These are phyloP conservation scores for Ceratocystis smalleyi DNA, from an alignment of 2,329 filamentous ascomycete species.

Conservation along the genomic window DNA sequence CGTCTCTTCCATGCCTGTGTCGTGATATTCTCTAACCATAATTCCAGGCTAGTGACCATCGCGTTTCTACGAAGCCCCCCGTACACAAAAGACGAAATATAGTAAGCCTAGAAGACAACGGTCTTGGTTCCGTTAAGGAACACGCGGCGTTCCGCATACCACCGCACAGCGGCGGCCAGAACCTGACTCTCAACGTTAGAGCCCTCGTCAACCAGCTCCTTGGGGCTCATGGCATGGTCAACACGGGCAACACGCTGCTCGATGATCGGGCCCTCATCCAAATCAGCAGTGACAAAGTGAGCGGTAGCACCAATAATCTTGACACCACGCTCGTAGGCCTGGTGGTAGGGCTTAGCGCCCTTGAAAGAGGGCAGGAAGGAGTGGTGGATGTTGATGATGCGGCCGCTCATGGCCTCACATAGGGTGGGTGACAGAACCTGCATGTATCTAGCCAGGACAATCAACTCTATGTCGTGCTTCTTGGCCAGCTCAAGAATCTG, in stretches of 20 bases:
- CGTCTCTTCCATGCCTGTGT: neutral
- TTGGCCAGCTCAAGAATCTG: constrained; percentile 55
- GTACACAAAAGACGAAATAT: neutral
- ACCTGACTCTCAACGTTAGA: constrained; percentile 76
- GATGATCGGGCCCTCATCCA: constrained; percentile 78
- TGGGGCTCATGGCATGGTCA: constrained; percentile 60
- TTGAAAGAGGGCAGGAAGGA: constrained; percentile 78
- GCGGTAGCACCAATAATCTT: constrained; percentile 81
- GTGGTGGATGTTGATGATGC: constrained; percentile 86
- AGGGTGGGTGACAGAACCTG: constrained; percentile 43
- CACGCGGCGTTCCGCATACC: constrained; percentile 63
- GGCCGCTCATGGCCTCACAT: constrained; percentile 60
- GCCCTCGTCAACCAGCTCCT: constrained; percentile 62
- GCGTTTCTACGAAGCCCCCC: neutral
- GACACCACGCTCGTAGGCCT: constrained; percentile 71
- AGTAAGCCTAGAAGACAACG: constrained; percentile 43
- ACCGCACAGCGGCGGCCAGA: constrained; percentile 65
- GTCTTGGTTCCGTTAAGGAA: constrained; percentile 69
- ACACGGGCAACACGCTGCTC: constrained; percentile 68
- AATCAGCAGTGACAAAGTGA: constrained; percentile 70
- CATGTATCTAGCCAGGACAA: constrained; percentile 72
- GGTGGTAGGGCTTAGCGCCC: constrained; percentile 76
- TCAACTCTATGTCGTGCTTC: constrained; percentile 56
- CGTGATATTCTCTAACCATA: constrained; percentile 3
- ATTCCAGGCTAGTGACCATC: neutral